Evolutionary conservation across 2,329 filamentous ascomycete genomes (phyloP).

Genomic region (Colletotrichum cordylinicola): DNA sequence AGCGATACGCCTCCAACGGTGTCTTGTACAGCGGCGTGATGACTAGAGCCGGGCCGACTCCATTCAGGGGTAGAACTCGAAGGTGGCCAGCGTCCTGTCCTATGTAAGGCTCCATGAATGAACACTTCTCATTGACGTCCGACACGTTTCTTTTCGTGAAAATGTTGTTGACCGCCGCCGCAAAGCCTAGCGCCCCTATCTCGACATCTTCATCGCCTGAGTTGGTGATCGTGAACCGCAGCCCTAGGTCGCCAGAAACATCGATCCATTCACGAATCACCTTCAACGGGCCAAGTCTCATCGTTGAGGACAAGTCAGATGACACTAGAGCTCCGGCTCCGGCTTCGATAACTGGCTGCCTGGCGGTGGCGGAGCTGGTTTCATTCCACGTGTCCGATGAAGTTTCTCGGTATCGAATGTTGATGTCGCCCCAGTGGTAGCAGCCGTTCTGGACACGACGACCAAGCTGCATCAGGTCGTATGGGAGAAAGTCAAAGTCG

Average conservation of each 20-base stretch:
- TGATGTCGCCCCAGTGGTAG: slow-evolving; percentile 65
- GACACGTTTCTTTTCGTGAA: slow-evolving; percentile 55
- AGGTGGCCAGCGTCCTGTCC: slow-evolving; percentile 63
- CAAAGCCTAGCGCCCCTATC: slow-evolving; percentile 61
- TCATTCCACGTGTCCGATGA: slow-evolving; percentile 46
- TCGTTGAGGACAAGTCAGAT: slow-evolving; percentile 49
- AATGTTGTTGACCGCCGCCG: slow-evolving; percentile 67
- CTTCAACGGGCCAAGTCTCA: slow-evolving; percentile 44
- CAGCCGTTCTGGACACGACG: slow-evolving; percentile 54
- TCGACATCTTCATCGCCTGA: slow-evolving; percentile 45
- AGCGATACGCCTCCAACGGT: slow-evolving; percentile 59
- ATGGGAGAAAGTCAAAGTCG: slow-evolving; percentile 61
- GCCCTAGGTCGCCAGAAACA: slow-evolving; percentile 51
- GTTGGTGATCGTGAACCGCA: slow-evolving; percentile 58
- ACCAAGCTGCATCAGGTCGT: slow-evolving; percentile 45
- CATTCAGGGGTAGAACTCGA: slow-evolving; percentile 53
- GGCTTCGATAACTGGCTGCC: slow-evolving; percentile 36
- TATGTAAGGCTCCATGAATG: slow-evolving; percentile 63
- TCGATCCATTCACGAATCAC: slow-evolving; percentile 59
- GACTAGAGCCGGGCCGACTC: slow-evolving; percentile 57
- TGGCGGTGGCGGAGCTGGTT: slow-evolving; percentile 48
- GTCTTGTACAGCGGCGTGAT: slow-evolving; percentile 55
- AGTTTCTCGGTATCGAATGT: slow-evolving; percentile 53
- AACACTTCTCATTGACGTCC: slow-evolving; percentile 55
- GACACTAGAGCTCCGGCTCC: slow-evolving; percentile 61